phyloP scores from a whole-genome alignment of 805 yeast species.

The Cephaloascus fragrans region DNA sequence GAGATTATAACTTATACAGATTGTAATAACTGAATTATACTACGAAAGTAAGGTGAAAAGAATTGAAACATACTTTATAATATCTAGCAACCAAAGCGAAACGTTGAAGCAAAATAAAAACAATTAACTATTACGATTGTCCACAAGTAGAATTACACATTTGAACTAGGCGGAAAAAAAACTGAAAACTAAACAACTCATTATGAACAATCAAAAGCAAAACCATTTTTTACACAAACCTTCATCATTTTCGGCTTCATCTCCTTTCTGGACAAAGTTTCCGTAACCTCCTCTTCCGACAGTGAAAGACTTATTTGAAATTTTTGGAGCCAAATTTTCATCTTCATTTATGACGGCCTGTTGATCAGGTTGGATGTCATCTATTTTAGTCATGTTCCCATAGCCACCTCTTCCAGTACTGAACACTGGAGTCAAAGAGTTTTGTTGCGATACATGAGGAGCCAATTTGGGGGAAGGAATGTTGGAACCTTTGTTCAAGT shows the following conservation, averaged over 20 bases:
- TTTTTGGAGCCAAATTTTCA: conserved; percentile 30
- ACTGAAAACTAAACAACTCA: too few relatives aligned
- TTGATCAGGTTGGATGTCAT: conserved; percentile 48
- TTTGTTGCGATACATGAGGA: conserved; percentile 54
- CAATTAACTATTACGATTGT: too few relatives aligned
- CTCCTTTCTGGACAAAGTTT: conserved; percentile 22
- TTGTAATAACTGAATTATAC: too few relatives aligned
- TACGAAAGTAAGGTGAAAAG: too few relatives aligned
- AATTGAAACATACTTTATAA: too few relatives aligned
- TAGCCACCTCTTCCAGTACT: conserved; percentile 76
- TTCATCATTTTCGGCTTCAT: background rate
- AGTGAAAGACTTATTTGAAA: conserved; percentile 34
- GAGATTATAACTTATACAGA: too few relatives aligned
- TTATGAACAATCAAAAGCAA: background rate
- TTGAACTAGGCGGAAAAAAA: too few relatives aligned
- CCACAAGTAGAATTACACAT: too few relatives aligned
- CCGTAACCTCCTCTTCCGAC: conserved; percentile 65
- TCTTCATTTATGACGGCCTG: conserved; percentile 59
- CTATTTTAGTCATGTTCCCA: conserved; percentile 63
- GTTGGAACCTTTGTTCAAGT: conserved; percentile 34
- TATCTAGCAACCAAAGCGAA: too few relatives aligned
- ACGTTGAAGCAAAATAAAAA: too few relatives aligned
- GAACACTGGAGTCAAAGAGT: conserved; percentile 41
- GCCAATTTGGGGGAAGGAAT: conserved; percentile 45
- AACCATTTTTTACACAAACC: background rate